Base-by-base conservation (phyloP, 306 rosid genomes). In the Mimosa pudica region DNA sequence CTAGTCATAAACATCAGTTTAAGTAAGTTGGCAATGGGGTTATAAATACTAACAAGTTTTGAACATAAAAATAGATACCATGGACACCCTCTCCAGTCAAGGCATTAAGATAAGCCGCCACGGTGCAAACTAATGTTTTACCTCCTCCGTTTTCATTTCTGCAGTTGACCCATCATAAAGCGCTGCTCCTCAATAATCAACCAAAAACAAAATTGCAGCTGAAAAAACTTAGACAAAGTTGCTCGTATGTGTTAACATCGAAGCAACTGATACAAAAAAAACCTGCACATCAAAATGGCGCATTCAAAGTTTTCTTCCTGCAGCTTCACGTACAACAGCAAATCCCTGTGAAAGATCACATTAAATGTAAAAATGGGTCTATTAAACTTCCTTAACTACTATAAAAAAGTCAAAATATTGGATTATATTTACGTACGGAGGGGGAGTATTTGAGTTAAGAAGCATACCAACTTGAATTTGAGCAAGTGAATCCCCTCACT, bases 281-380 rank as follows among this genome's bases (percentile, higher is more conserved):
- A 86, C 98, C 98, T 95, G 98, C 63, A 95, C 98, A 87, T 95
- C 98, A 35, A 95, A 95, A 82, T 95, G 98, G 18, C 98, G 97
- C 98, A 95, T 95, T 71, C 98, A 92, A 70, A 95, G 98, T 77
- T 91, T 95, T 80, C 98, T 80, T 81, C 78, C 85, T 0, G 98
- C 98, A 78, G 98, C 98, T 86, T 95, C 98, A 73, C 98, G 98
- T 82, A 95, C 98, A 68, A 95, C 98, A 49, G 98, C 92, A 57
- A 95, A 95, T 68, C 94, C 98, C 89, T 95, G 97, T 95, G 89
- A 16, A 85, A 81, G 57, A 76, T 47, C 45, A 73, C 54, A 76
- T 77, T n/a, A 24, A 36, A 70, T 2, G 30, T 24, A 24, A 24
- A 24, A 24, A 24, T 0, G 0, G 30, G 30, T 24, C 30, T 24